phyloP scores from a whole-genome alignment of 2,329 filamentous ascomycete genomes.

The Ophiocordyceps robertsii region DNA sequence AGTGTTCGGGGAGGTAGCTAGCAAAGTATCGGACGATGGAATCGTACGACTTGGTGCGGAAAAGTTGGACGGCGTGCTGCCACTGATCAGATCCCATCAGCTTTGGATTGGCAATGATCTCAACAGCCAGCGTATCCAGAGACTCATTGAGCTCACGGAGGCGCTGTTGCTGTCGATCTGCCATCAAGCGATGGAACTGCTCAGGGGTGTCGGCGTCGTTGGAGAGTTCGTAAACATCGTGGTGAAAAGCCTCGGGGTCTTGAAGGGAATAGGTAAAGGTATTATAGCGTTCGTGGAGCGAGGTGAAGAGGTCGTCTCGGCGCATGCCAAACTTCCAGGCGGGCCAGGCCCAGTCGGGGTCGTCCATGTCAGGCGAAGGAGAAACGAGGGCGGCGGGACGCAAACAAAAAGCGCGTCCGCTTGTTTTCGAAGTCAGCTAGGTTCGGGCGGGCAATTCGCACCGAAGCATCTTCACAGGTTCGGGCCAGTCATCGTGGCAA shows the following conservation, averaged over 20 bases:
- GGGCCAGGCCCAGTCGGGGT: conserved; percentile 39
- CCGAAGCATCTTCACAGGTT: conserved; percentile 4
- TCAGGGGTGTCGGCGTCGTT: conserved; percentile 32
- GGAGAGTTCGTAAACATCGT: conserved; percentile 47
- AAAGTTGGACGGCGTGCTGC: conserved; percentile 44
- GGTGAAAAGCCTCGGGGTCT: conserved; percentile 47
- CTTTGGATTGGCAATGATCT: conserved; percentile 46
- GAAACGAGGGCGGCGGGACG: neutral
- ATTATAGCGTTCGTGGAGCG: conserved; percentile 46
- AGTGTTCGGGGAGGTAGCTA: conserved; percentile 41
- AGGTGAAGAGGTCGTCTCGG: conserved; percentile 42
- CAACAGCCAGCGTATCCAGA: conserved; percentile 42
- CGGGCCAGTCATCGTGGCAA: conserved; percentile 5
- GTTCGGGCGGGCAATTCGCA: conserved; percentile 3
- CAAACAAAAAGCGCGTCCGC: conserved; percentile 1
- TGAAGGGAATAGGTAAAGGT: conserved; percentile 41
- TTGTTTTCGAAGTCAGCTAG: neutral
- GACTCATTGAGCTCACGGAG: conserved; percentile 40
- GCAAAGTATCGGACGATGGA: conserved; percentile 47
- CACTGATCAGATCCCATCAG: conserved; percentile 46
- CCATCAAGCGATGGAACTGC: conserved; percentile 41
- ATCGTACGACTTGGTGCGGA: conserved; percentile 44
- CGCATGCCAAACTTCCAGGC: conserved; percentile 52
- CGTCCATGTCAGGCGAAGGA: conserved; percentile 32
- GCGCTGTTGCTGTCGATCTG: conserved; percentile 38